phyloP scores from a whole-genome alignment of 345 rosid species.

The Murraya koenigii region DNA sequence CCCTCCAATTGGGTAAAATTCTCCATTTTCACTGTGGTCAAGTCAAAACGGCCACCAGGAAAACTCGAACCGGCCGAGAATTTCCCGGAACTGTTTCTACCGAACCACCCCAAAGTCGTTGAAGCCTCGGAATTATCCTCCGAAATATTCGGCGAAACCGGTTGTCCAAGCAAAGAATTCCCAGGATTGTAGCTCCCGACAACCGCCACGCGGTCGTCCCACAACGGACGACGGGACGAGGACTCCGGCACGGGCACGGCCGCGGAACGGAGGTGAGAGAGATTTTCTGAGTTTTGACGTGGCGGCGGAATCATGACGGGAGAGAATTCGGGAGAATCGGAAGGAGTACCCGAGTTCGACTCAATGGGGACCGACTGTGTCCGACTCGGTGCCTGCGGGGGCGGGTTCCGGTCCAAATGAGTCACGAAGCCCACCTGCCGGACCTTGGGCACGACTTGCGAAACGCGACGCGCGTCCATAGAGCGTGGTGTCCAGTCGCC shows the following conservation, averaged over 20 bases:
- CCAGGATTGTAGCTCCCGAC: slow-evolving; percentile 63
- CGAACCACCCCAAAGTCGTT: slow-evolving; percentile 44
- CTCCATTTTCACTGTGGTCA: slow-evolving; percentile 40
- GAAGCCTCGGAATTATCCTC: slow-evolving; percentile 63
- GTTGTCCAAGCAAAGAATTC: slow-evolving; percentile 51
- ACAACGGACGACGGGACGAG: slow-evolving; percentile 27
- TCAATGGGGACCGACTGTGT: slow-evolving; percentile 48
- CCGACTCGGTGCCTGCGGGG: slow-evolving; percentile 29
- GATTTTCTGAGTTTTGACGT: slow-evolving; percentile 61
- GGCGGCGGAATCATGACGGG: slow-evolving; percentile 76
- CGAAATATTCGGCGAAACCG: slow-evolving; percentile 42
- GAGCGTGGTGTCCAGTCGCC: slow-evolving; percentile 1
- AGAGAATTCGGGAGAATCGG: slow-evolving; percentile 54
- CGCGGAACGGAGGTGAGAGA: slow-evolving; percentile 44
- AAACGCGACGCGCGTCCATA: slow-evolving; percentile 53
- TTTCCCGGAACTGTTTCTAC: slow-evolving; percentile 53
- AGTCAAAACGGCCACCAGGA: slow-evolving; percentile 72
- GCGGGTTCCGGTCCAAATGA: slow-evolving; percentile 35
- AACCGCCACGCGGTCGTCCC: slow-evolving; percentile 27
- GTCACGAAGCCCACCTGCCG: slow-evolving; percentile 79
- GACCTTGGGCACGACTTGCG: slow-evolving; percentile 55
- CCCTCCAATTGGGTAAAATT: slow-evolving; percentile 9
- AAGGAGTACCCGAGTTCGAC: slow-evolving; percentile 40
- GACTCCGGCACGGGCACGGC: slow-evolving; percentile 54
- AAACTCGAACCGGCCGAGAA: slow-evolving; percentile 52